phyloP scores from a whole-genome alignment of 306 rosid species.

The Calophaca sinica region DNA sequence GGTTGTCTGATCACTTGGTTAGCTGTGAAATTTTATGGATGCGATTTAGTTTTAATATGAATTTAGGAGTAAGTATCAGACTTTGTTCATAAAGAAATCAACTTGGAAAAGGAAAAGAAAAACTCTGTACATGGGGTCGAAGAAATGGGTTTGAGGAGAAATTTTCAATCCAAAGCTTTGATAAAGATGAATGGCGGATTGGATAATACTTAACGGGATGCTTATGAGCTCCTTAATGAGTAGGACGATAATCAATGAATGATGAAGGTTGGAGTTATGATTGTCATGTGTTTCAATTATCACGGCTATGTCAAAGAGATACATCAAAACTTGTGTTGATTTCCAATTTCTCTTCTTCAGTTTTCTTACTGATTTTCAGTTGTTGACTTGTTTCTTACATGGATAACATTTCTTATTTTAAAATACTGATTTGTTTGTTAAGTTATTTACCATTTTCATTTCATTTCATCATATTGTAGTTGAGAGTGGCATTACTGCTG shows the following conservation, averaged over 20 bases:
- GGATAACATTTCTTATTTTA: not conserved
- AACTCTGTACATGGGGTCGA: not conserved
- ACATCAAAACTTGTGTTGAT: not conserved
- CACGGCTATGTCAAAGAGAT: not conserved
- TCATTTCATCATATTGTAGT: constrained; percentile 1
- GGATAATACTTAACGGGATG: not conserved
- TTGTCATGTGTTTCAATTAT: not conserved
- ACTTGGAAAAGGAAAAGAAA: not conserved
- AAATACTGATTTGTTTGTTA: not conserved
- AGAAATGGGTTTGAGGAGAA: not conserved
- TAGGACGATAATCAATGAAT: not conserved
- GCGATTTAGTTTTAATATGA: not conserved
- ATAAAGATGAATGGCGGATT: not conserved
- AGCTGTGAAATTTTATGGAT: not conserved
- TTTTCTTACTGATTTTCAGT: not conserved
- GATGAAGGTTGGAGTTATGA: not conserved
- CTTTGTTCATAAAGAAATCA: not conserved
- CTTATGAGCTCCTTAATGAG: no score
- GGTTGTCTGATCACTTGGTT: not conserved
- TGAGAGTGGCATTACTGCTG: not conserved
- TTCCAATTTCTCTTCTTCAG: not conserved
- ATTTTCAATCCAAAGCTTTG: not conserved
- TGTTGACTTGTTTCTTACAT: not conserved
- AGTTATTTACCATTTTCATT: not conserved
- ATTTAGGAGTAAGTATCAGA: not conserved